Percentiles rank a stretch among this genome's conserved stretches.
These are phyloP conservation scores for Leccinum variicolor DNA, from an alignment of 768 basidiomycete species.

Conservation along the genomic window DNA sequence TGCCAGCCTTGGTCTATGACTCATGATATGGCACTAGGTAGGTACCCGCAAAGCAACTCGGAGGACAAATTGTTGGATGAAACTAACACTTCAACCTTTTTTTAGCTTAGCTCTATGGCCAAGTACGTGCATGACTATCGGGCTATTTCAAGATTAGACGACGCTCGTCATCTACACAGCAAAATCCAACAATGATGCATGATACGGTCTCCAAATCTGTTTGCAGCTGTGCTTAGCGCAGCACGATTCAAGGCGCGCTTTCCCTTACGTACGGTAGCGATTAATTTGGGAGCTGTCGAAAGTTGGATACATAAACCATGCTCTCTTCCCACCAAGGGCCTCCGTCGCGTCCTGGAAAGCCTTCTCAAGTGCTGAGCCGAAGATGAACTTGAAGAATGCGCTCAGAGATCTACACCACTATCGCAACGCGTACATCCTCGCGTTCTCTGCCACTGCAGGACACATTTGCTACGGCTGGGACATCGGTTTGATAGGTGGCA, in stretches of 20 bases:
- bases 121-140: background rate
- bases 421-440: constrained; percentile 34
- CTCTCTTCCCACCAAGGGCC: background rate
- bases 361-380: background rate
- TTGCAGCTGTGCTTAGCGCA: background rate
- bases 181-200: background rate
- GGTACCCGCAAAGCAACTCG: background rate
- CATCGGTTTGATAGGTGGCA: constrained; percentile 36
- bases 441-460: constrained; percentile 33
- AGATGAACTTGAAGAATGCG: constrained; percentile 23
- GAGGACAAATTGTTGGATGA: background rate
- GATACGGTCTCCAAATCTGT: background rate
- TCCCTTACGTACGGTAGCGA: background rate
- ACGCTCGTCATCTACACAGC: background rate
- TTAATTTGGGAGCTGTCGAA: background rate
- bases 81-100: background rate
- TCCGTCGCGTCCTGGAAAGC: background rate
- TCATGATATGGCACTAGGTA: no score
- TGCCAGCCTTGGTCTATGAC: no score
- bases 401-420: constrained; percentile 23
- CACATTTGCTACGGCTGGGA: constrained; percentile 38
- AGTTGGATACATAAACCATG: background rate
- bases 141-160: background rate
- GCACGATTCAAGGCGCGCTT: background rate
- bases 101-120: no score